A percentile compares a stretch with the other conserved stretches of the same genome.
These are phyloP conservation scores for Ogataea degrootiae DNA, from an alignment of 805 yeast species.

Conservation along the genomic window DNA sequence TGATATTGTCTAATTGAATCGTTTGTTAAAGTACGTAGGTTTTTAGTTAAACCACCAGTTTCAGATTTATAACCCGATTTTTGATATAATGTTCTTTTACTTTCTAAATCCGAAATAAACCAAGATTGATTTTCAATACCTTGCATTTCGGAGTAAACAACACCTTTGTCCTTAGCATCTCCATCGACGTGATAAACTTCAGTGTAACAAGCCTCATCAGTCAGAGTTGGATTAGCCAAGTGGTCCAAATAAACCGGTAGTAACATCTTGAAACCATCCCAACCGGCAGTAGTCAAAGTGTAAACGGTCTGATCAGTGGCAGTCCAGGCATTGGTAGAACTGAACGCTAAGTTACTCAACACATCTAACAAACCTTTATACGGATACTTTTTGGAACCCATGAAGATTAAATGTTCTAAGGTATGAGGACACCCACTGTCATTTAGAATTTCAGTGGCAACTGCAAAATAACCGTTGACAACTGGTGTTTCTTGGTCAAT, in stretches of 20 bases:
- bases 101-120: slow-evolving; percentile 56
- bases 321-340: slow-evolving; percentile 95
- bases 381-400: slow-evolving; percentile 89
- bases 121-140: slow-evolving; percentile 79
- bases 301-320: slow-evolving; percentile 94
- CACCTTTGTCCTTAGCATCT: slow-evolving; percentile 87
- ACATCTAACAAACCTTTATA: slow-evolving; percentile 88
- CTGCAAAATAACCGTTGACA: slow-evolving; percentile 91
- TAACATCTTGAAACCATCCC: slow-evolving; percentile 85
- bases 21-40: slow-evolving; percentile 67
- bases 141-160: slow-evolving; percentile 96
- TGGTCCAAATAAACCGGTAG: slow-evolving; percentile 92
- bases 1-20: slow-evolving; percentile 78
- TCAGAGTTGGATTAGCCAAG: slow-evolving; percentile 73
- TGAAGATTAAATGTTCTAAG: slow-evolving; percentile 85
- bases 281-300: slow-evolving; percentile 87
- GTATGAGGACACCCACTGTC: slow-evolving; percentile 96
- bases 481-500: slow-evolving; percentile 80
- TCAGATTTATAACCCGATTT: slow-evolving; percentile 85
- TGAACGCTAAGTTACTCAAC: slow-evolving; percentile 76
- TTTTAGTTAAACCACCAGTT: slow-evolving; percentile 85
- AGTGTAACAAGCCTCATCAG: slow-evolving; percentile 86
- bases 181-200: slow-evolving; percentile 96
- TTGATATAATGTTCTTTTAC: slow-evolving; percentile 52
- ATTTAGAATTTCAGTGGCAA: slow-evolving; percentile 84